phyloP scores from a whole-genome alignment of 306 rosid genomes.

The Pyrus pyrifolia region DNA sequence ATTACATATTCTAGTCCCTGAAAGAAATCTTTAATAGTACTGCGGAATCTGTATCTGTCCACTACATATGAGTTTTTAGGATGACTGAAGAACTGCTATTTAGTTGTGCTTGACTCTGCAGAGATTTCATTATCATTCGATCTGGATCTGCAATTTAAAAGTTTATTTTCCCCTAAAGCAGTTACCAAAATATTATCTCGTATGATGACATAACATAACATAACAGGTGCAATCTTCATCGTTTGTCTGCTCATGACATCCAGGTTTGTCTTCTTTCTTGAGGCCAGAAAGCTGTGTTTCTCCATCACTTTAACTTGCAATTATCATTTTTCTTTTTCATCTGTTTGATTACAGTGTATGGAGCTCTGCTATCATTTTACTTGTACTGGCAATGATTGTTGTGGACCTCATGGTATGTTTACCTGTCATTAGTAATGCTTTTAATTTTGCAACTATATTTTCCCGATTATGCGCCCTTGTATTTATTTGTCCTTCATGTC shows the following conservation, averaged over 20 bases:
- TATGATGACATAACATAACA: slow-evolving; percentile 10
- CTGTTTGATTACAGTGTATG: slow-evolving; percentile 59
- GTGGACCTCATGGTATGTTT: slow-evolving; percentile 81
- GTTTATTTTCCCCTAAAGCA: background rate
- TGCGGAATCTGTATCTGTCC: background rate
- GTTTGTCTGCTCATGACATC: slow-evolving; percentile 78
- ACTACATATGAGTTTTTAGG: background rate
- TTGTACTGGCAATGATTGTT: slow-evolving; percentile 84
- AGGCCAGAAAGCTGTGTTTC: background rate
- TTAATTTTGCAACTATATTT: background rate
- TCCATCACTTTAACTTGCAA: background rate
- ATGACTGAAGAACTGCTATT: background rate
- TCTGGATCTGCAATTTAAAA: background rate
- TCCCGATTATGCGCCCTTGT: background rate
- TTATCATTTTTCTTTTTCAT: slow-evolving; percentile 8
- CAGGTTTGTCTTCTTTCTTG: slow-evolving; percentile 49
- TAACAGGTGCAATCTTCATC: slow-evolving; percentile 82
- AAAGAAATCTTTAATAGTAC: background rate
- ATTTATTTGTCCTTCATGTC: background rate
- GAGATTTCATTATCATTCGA: background rate
- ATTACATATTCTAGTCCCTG: background rate
- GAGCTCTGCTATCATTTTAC: slow-evolving; percentile 76
- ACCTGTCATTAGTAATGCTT: slow-evolving; percentile 8
- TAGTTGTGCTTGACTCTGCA: background rate
- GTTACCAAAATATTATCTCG: slow-evolving; percentile 15